phyloP scores from a whole-genome alignment of 148 eudicot genomes.

The Rhododendron molle region DNA sequence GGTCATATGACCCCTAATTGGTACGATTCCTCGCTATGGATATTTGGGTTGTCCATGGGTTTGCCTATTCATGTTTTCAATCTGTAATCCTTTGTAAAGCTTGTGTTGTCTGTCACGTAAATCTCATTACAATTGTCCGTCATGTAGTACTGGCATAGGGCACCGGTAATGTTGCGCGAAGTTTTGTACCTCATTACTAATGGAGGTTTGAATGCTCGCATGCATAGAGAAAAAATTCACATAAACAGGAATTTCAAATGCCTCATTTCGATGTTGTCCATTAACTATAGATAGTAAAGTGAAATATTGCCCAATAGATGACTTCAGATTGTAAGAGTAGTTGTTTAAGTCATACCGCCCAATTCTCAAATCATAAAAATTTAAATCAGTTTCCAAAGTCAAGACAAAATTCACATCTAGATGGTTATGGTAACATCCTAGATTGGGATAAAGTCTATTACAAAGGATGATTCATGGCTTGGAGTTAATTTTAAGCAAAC shows the following conservation, averaged over 20 bases:
- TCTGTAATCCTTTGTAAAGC: too few species aligned
- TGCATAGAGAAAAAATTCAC: neutral
- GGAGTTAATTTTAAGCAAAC: neutral
- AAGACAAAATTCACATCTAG: neutral
- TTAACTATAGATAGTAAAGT: neutral
- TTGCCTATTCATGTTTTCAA: too few species aligned
- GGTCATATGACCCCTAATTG: slow-evolving; percentile 47
- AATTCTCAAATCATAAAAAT: neutral
- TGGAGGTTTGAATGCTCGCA: neutral
- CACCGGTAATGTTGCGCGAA: neutral
- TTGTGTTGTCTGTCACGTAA: too few species aligned
- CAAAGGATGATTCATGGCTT: neutral
- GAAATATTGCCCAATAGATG: neutral
- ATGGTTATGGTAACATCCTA: too few species aligned
- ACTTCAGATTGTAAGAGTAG: neutral
- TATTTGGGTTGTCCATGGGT: too few species aligned
- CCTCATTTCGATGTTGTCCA: neutral
- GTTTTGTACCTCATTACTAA: neutral
- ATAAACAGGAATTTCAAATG: neutral
- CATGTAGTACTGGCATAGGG: neutral
- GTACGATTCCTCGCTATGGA: neutral
- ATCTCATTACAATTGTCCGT: too few species aligned
- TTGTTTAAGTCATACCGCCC: neutral
- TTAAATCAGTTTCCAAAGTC: neutral
- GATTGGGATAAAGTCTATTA: too few species aligned